Evolutionary conservation across 768 basidiomycete genomes (phyloP), one percentile per base, ranked within the genome.

Genomic region (Pleurotus tuoliensis): DNA sequence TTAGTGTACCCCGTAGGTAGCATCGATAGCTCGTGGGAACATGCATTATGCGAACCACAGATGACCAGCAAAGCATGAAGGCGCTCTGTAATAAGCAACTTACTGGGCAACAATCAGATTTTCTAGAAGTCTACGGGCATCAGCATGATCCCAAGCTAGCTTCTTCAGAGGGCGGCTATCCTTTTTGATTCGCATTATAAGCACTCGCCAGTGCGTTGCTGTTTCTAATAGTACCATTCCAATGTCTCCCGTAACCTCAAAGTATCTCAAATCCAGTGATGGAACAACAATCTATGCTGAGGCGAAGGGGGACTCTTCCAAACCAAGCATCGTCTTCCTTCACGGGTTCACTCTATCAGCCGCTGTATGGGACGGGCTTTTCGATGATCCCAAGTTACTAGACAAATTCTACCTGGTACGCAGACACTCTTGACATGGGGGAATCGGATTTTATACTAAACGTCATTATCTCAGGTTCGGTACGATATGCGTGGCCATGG

Each of bases 401-500:
- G 47, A 24, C n/a, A 48, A 48, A 13, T 48, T 48, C 15, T 48
- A 48, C 16, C 47, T 48, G 22, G 47, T 24, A 24, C 3, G 41
- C n/a, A 44, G 8, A 22, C n/a, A n/a, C 8, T 24, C n/a, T 34
- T 48, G 22, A 13, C 15, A 16, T 5, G 30, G 9, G 30, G 30
- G 22, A 16, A 5, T 12, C 22, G 5, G 7, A 1, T 40, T 18
- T 11, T 5, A 12, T 9, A n/a, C 5, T 24, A 8, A 37, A 22
- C 15, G 18, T 6, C 13, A 5, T 13, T n/a, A 11, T 40, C 9
- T 15, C 52, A 54, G 52, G 52, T 54, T 18, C 52, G 52, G 16
- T 54, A 54, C 38, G 52, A 54, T 25, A 16, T 39, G 52, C 52
- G 52, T 18, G 52, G 52, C 12, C 52, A 54, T 54, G 52, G 52